Conservation (phyloP, 228 moss, liverwort and hornwort species). For the Sphagnum magellanicum region DNA sequence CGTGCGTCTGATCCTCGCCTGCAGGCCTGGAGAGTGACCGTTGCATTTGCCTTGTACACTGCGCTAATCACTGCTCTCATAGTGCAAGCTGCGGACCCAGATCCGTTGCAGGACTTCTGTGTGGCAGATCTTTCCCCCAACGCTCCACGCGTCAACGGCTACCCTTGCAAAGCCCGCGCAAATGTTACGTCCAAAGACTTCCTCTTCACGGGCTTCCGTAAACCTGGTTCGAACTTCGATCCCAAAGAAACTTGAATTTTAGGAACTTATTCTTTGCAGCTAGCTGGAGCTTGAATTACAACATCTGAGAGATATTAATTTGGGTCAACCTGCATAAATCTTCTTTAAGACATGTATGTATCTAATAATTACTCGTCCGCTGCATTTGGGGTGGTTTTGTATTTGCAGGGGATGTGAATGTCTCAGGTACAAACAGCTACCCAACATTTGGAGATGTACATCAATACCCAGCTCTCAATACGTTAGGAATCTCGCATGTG, state of each 20-base stretch:
- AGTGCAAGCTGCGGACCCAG: not conserved
- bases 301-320: too few species aligned
- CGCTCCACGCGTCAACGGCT: not conserved
- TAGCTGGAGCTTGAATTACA: too few species aligned
- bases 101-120: not conserved
- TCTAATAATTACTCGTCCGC: too few species aligned
- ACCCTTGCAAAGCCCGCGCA: not conserved
- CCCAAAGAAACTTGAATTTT: too few species aligned
- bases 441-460: not conserved
- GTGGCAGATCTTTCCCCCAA: not conserved
- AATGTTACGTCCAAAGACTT: not conserved
- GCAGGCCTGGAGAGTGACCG: not conserved
- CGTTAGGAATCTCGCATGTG: slow-evolving; percentile 1
- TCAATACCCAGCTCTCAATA: slow-evolving; percentile 3
- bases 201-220: not conserved
- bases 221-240: not conserved
- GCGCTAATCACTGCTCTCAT: not conserved
- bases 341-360: too few species aligned
- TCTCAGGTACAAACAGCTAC: slow-evolving; percentile 7
- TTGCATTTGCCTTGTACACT: not conserved
- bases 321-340: too few species aligned
- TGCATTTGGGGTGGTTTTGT: not conserved
- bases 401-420: not conserved
- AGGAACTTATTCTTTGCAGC: too few species aligned
- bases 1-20: too few species aligned